Base-by-base conservation (phyloP, 768 basidiomycete species). In the Mycena rosella region DNA sequence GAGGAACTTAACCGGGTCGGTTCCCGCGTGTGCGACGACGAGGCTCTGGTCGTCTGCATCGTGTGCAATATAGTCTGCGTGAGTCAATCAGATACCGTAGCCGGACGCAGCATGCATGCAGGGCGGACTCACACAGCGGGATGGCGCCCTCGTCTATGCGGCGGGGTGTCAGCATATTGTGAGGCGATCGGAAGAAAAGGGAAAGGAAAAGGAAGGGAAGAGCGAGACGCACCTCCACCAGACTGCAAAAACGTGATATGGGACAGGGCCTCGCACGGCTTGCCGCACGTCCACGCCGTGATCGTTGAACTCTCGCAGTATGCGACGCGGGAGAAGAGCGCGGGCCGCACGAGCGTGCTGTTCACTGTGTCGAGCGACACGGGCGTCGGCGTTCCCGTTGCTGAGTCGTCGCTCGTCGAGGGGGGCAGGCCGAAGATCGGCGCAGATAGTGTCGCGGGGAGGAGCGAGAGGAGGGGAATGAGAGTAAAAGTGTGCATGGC, bases 241-340 rank as follows among this genome's bases (percentile, higher is more conserved):
- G 76, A 40, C 53, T 69, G 68, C 58, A 69, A 51, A 27, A 69
- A 69, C 42, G 57, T 69, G n/a, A 69, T 47, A 30, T 52, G 15
- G 20, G 15, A 27, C 24, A 69, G n/a, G 24, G 56, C 61, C 5
- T 69, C 52, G 58, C 68, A 69, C 36, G 68, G 57, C 24, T 22
- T 24, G 30, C 68, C 68, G 54, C 68, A 69, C 10, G 26, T 49
- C 76, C 76, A 79, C 49, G 72, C 74, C 48, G 73, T 71, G n/a
- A 84, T 77, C 5, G 75, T 66, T 1, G 60, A 73, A 17, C 74
- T 74, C 22, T 75, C 72, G 71, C 82, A 84, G 68, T 83, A 84
- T 40, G 77, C 80, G 27, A 79, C 75, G 4, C 79, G 81, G 13
- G 70, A 63, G 70, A 83, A 83, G 30, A 74, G 70, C 10, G 81